Base-by-base conservation (phyloP, 495 filamentous ascomycete genomes). In the Lasiosphaeria miniovina region DNA sequence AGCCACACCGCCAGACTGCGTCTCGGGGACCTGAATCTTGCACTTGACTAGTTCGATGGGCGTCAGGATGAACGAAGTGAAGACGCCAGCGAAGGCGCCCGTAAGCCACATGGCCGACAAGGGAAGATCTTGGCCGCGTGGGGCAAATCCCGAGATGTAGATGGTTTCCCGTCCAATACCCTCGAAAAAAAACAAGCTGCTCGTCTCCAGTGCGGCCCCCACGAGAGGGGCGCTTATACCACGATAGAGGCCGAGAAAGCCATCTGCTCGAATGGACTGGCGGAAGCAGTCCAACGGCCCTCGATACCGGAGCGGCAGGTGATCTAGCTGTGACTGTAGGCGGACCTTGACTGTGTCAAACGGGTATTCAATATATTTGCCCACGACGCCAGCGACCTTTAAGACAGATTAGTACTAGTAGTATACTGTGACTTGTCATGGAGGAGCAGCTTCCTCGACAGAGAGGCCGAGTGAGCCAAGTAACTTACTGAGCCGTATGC, bases 11-110 rank as follows among this genome's bases (percentile, higher is more conserved):
- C 61, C 43, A 17, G 34, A 64, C 6, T 67, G 62, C 10, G 68
- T 55, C 3, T 66, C 77, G 6, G 82, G 76, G 24, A 96, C 91
- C 72, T 99, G 95, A 81, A 99, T 95, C 75, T 93, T 93, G 82
- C 95, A 99, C 75, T 99, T 99, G 68, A 99, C 88, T 50, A 99
- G 83, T 71, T 99, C 95, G 56, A 99, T 91, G 0, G 95, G 95
- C 0, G 95, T 99, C 51, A 99, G 84, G 36, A 95, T 80, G 38
- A 98, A 76, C 3, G 89, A 93, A 2, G 95, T 96, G 66, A 96
- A 86, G 24, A 90, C 91, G n/a, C 95, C 95, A 12, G 90, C 86
- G 33, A 87, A 86, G 17, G 87, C 91, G 46, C 95, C 95, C 43
- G 88, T 89, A 38, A 86, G 74, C 65, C 91, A 75, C 2, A 97